Evolutionary conservation across 164 flowering plant species (phyloP).

Genomic region (Macadamia tetraphylla): DNA sequence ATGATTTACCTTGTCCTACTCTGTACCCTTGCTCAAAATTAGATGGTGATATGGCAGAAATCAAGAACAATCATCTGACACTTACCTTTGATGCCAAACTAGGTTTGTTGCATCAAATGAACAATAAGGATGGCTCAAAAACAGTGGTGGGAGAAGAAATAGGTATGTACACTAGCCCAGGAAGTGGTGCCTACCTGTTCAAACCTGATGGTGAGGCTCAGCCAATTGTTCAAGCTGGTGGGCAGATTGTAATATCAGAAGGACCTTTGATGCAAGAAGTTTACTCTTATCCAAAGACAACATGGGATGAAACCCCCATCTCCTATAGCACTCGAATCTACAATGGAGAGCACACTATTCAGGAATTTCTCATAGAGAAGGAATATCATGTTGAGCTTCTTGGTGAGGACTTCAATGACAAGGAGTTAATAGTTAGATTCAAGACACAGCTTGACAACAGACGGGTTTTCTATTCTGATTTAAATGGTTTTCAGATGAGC

Average conservation of each 20-base stretch:
- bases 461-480: slow-evolving; percentile 72
- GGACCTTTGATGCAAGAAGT: slow-evolving; percentile 81
- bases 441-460: slow-evolving; percentile 71
- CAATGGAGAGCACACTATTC: slow-evolving; percentile 48
- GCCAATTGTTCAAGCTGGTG: slow-evolving; percentile 51
- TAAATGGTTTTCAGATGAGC: slow-evolving; percentile 97
- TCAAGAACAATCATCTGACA: slow-evolving; percentile 50
- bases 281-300: slow-evolving; percentile 69
- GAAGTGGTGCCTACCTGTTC: slow-evolving; percentile 94
- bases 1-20: slow-evolving; percentile 45
- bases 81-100: slow-evolving; percentile 57
- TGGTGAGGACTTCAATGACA: slow-evolving; percentile 60
- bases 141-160: slow-evolving; percentile 73
- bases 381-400: slow-evolving; percentile 96
- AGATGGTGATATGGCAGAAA: slow-evolving; percentile 43
- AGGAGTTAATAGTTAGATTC: slow-evolving; percentile 75
- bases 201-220: slow-evolving; percentile 83
- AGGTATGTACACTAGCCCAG: slow-evolving; percentile 78
- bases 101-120: slow-evolving; percentile 68
- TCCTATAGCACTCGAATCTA: slow-evolving; percentile 87
- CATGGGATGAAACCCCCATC: slow-evolving; percentile 60
- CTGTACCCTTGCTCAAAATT: slow-evolving; percentile 68
- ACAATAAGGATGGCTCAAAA: slow-evolving; percentile 36
- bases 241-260: slow-evolving; percentile 54
- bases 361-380: slow-evolving; percentile 72